Conservation (phyloP, 306 rosid genomes). For the Trichosanthes cucumerina region DNA sequence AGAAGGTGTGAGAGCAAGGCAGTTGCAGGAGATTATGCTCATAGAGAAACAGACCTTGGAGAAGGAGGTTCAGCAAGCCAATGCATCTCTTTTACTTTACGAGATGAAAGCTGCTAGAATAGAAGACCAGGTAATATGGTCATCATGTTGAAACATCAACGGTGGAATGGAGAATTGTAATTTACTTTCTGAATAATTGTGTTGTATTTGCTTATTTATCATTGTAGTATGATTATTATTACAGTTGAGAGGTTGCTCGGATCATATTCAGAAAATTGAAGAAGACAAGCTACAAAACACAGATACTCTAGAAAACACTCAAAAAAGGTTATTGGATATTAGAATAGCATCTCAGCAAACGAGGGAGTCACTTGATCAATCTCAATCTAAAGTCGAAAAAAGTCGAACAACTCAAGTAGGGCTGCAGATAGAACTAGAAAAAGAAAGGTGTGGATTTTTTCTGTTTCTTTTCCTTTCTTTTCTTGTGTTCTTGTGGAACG, state of each 20-base stretch:
- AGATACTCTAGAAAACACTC: constrained; percentile 39
- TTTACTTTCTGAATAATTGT: not conserved
- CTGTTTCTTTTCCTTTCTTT: constrained; percentile 6
- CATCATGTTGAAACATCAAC: not conserved
- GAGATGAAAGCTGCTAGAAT: constrained; percentile 60
- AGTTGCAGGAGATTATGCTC: constrained; percentile 45
- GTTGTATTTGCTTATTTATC: constrained; percentile 18
- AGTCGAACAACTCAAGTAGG: constrained; percentile 44
- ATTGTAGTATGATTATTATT: constrained; percentile 7
- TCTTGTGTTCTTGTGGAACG: constrained; percentile 1
- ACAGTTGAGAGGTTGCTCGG: constrained; percentile 70
- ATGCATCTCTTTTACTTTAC: constrained; percentile 49
- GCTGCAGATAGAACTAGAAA: constrained; percentile 65
- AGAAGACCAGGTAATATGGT: constrained; percentile 66
- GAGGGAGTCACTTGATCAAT: constrained; percentile 41
- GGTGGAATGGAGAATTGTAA: not conserved
- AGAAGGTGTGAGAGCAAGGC: constrained; percentile 73
- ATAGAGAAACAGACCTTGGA: constrained; percentile 53
- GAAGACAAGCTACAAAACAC: constrained; percentile 53
- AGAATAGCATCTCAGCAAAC: constrained; percentile 54
- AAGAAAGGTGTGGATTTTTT: constrained; percentile 49
- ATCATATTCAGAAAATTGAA: constrained; percentile 44
- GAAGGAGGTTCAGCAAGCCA: constrained; percentile 60
- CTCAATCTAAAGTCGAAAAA: constrained; percentile 44
- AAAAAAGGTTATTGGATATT: constrained; percentile 53